Conservation (phyloP, 2,329 filamentous ascomycete species). For the Orbilia ellipsospora region DNA sequence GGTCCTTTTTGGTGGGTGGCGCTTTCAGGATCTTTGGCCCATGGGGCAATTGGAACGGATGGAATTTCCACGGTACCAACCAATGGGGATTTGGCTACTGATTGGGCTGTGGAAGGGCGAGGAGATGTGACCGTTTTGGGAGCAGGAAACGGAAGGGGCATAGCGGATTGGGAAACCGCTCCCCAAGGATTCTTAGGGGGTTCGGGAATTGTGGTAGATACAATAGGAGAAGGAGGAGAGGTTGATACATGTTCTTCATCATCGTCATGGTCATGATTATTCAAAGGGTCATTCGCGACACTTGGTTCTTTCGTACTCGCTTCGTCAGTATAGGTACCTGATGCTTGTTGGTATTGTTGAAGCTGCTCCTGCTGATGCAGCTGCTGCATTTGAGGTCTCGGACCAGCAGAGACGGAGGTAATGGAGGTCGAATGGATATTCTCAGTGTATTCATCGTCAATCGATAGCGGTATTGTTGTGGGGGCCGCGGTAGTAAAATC, state of each 20-base stretch:
- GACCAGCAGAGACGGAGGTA: constrained; percentile 37
- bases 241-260: constrained; percentile 26
- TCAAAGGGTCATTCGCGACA: constrained; percentile 46
- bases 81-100: constrained; percentile 41
- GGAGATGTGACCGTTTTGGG: constrained; percentile 43
- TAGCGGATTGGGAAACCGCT: constrained; percentile 32
- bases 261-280: constrained; percentile 33
- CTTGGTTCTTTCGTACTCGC: constrained; percentile 48
- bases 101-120: constrained; percentile 48
- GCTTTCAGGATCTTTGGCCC: constrained; percentile 85
- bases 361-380: too few species aligned
- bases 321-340: constrained; percentile 48
- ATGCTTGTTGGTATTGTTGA: constrained; percentile 16
- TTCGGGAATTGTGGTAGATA: constrained; percentile 15
- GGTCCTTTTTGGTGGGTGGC: constrained; percentile 79
- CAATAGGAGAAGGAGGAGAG: constrained; percentile 7
- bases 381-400: constrained; percentile 12
- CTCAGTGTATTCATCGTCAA: constrained; percentile 38
- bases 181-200: constrained; percentile 45
- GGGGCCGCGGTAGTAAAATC: constrained; percentile 17
- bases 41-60: constrained; percentile 83
- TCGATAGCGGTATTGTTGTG: constrained; percentile 1
- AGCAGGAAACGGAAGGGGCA: constrained; percentile 51
- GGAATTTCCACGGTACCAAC: constrained; percentile 68
- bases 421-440: constrained; percentile 21